Base-by-base conservation (phyloP, 129 eudicot species). In the Dittrichia graveolens region DNA sequence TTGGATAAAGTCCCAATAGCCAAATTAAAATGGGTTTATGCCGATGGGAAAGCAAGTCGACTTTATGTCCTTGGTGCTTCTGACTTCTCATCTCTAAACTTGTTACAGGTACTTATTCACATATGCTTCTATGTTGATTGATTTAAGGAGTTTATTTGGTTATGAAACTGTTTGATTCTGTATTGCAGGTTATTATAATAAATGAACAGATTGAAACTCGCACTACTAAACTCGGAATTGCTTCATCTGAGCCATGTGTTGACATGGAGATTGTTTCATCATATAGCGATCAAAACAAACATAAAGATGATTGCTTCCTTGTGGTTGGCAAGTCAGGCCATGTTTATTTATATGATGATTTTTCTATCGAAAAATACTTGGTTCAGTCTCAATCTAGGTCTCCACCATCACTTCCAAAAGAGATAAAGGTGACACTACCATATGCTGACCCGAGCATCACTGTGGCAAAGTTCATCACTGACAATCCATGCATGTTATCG, bases 331-430 rank as follows among this genome's bases (percentile, higher is more conserved):
- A 80, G 69, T 86, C 96, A 5, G 95, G 96, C 50, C 87, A 74
- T 65, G 71, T 85, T 53, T 86, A 90, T 81, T 61, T 81, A 63
- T 91, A 84, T 66, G 96, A 90, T 73, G 97, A 95, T 78, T 67
- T 60, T 47, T 67, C 76, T 54, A 86, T 95, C 52, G 99, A 88
- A 79, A 90, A 87, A 67, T 86, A 88, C 85, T 79, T 95, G 11
- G 42, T 85, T 61, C 97, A 90, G 80, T 65, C 78, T 45, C 96
- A 86, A 74, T 64, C 87, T 12, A 90, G 73, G 80, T 84, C 97
- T 34, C 80, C 99, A 61, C 89, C 96, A 53, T 83, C 99, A 65
- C 89, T 88, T 45, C 99, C 99, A 31, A 86, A 82, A 82, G 99
- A 95, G 72, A 54, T 78, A 47, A 79, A 68, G 67, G 83, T 88